Base-by-base conservation (phyloP, 306 rosid species). In the Rubus parviflorus region DNA sequence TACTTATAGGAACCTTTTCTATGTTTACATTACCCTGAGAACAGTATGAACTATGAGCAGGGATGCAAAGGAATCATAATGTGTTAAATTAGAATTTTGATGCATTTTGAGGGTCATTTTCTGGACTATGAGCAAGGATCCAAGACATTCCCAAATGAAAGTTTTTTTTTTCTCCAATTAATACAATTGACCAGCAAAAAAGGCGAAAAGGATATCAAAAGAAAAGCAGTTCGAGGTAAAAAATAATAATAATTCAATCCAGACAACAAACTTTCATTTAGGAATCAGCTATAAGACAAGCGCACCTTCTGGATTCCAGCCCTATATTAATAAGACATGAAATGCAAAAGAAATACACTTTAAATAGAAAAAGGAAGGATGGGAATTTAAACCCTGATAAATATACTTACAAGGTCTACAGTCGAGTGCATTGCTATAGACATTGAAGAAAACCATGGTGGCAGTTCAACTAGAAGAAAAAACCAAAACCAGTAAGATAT, bases 371-470 rank as follows among this genome's bases (percentile, higher is more conserved):
- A 17, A 22, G 41, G 30, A 70, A 37, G 47, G 1, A 20, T 11
- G 58, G 57, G 23, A 43, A 30, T n/a, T 47, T 75, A 20, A 62
- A 68, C 83, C 48, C 40, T 58, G 60, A 64, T 30, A 75, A 23
- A 76, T 14, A 80, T 77, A 90, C 97, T 96, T 89, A 96, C 99
- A 68, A 86, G 89, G 81, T 92, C 87, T 77, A 87, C 91, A 75
- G 89, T 90, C 7, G 99, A 92, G 78, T 54, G 85, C 91, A 96
- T 80, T 54, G 86, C 81, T 81, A 92, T 77, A 54, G 96, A 89
- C 85, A 95, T 79, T 10, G 94, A 85, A 22, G 98, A 92, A 86
- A 96, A 96, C 96, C 94, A 91, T 38, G 90, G 86, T 3, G 97
- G 99, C 87, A 92, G 80, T 79, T 96, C 98, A 86, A 96, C 99